These are phyloP conservation scores for Sordaria brevicollis DNA, from an alignment of 495 filamentous ascomycete genomes.

Conservation along the genomic window DNA sequence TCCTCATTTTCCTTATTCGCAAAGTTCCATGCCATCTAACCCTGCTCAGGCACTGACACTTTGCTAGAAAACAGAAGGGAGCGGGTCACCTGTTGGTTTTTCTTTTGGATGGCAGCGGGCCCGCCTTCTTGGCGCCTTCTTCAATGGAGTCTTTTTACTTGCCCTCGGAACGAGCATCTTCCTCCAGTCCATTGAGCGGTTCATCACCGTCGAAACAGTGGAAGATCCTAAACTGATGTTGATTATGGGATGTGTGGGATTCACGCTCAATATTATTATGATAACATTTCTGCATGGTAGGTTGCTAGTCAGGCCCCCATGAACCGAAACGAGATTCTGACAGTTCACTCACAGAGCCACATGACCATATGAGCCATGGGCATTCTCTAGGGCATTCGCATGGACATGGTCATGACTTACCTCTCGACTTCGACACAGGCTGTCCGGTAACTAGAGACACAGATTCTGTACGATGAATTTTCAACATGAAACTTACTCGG, in stretches of 20 bases:
- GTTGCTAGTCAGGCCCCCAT: not conserved
- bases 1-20: slow-evolving; percentile 6
- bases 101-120: slow-evolving; percentile 78
- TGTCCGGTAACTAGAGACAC: not conserved
- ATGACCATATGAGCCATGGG: slow-evolving; percentile 25
- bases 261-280: slow-evolving; percentile 73
- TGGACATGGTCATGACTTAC: not conserved
- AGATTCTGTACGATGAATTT: not conserved
- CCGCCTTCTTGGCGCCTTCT: slow-evolving; percentile 81
- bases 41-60: not conserved
- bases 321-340: not conserved
- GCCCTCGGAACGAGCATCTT: slow-evolving; percentile 88
- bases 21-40: not conserved
- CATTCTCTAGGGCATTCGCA: slow-evolving; percentile 17
- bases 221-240: slow-evolving; percentile 66
- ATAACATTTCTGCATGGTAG: slow-evolving; percentile 72
- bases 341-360: slow-evolving; percentile 15
- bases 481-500: not conserved
- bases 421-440: not conserved
- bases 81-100: slow-evolving; percentile 28
- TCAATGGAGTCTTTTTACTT: slow-evolving; percentile 92
- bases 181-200: slow-evolving; percentile 80
- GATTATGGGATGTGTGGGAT: slow-evolving; percentile 71
- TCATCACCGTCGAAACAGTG: slow-evolving; percentile 48
- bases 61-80: slow-evolving; percentile 32